A percentile compares a stretch with the other conserved stretches of the same genome.
These are phyloP conservation scores for Suillus fuscotomentosus DNA, from an alignment of 768 basidiomycete species.

Conservation along the genomic window DNA sequence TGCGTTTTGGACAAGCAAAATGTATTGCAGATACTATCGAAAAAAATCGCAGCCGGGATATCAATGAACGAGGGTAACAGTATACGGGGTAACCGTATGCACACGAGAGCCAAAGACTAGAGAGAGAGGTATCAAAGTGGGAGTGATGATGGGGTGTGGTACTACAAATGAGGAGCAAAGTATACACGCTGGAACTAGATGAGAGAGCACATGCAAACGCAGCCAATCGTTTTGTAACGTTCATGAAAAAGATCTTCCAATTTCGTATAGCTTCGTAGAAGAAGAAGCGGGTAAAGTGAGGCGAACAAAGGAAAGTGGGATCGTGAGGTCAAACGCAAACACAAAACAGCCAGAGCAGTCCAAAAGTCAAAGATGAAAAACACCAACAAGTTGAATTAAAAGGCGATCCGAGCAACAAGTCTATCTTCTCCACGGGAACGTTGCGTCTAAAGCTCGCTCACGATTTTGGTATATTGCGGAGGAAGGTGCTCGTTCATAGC, in stretches of 20 bases:
- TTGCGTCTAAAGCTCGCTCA: slow-evolving; percentile 46
- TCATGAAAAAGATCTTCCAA: slow-evolving; percentile 35
- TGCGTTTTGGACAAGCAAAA: background rate
- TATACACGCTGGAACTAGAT: slow-evolving; percentile 35
- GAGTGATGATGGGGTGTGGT: slow-evolving; percentile 30
- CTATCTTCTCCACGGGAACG: slow-evolving; percentile 26
- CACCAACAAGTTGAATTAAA: slow-evolving; percentile 21
- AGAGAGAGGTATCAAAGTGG: slow-evolving; percentile 32
- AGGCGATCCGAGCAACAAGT: slow-evolving; percentile 25
- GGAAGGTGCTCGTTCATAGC: slow-evolving; percentile 77
- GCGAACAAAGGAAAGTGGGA: slow-evolving; percentile 28
- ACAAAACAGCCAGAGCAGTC: slow-evolving; percentile 23
- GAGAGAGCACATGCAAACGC: slow-evolving; percentile 36
- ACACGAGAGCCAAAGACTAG: slow-evolving; percentile 20
- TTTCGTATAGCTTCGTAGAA: slow-evolving; percentile 31
- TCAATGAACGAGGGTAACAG: slow-evolving; percentile 32
- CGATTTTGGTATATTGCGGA: slow-evolving; percentile 58
- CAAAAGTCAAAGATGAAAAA: slow-evolving; percentile 28
- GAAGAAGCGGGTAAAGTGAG: slow-evolving; percentile 21
- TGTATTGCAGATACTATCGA: slow-evolving; percentile 17
- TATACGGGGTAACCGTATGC: slow-evolving; percentile 39
- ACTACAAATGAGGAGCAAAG: slow-evolving; percentile 35
- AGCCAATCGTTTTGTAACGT: slow-evolving; percentile 29
- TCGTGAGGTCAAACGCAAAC: slow-evolving; percentile 31
- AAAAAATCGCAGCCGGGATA: slow-evolving; percentile 23